Base-by-base conservation (phyloP, 2,329 filamentous ascomycete species). In the Trichoderma oligosporum region DNA sequence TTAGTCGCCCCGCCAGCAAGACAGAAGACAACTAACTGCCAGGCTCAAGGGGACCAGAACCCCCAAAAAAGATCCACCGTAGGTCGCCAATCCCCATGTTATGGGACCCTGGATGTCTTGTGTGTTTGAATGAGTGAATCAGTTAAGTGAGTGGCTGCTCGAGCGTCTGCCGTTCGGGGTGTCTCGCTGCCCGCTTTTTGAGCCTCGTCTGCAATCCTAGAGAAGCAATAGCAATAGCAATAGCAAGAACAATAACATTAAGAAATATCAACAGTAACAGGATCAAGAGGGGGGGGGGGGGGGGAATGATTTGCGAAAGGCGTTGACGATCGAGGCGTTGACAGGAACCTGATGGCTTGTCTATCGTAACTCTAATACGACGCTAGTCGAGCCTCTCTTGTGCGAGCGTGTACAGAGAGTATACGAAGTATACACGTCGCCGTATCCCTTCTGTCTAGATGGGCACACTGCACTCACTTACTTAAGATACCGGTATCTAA, bases 281-380 rank as follows among this genome's bases (percentile, higher is more conserved):
- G n/a, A n/a, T n/a, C n/a, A n/a, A n/a, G n/a, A n/a, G n/a, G n/a
- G 27, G 27, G 27, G 27, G 27, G 11, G 27, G 6, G 27, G 27
- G 27, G 11, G 27, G 11, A 11, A 31, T 31, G 27, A 31, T n/a
- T n/a, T n/a, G n/a, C n/a, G n/a, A n/a, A n/a, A n/a, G n/a, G n/a
- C n/a, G 27, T 36, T 16, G 12, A 36, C 33, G 33, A 47, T 48
- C 22, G 47, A 27, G 35, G 35, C 35, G 24, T 39, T 35, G 29
- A 47, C 47, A 39, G 22, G 35, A 31, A 38, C 46, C n/a, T 27
- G n/a, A 48, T 48, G 45, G 45, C 45, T 48, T 38, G 47, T 33
- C 47, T 29, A 31, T 51, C 36, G 47, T 31, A 51, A 51, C 47
- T 51, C 47, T 51, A 51, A 51, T 38, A 39, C 35, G n/a, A 11